Evolutionary conservation across 345 rosid species (phyloP), one percentile per base, ranked within the genome.

Genomic region (Aurinia saxatilis): DNA sequence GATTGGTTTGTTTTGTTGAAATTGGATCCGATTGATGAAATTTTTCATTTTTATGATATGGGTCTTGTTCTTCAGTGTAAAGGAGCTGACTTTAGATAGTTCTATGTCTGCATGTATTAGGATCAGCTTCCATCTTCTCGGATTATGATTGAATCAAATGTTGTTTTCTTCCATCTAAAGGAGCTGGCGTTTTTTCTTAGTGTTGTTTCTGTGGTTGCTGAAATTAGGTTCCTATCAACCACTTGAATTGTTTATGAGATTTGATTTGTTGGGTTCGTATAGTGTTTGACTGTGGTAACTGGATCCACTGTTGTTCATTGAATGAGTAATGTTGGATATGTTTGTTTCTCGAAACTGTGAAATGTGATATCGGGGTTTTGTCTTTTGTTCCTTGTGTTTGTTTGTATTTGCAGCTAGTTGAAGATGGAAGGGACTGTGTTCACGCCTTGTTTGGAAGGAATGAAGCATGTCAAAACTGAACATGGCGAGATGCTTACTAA

Each of bases 371-470:
- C 17, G 23, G 16, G 46, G n/a, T 10, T 36, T 55, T 39, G 5
- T 66, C 10, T 23, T 37, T 30, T 30, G 17, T 21, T 23, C 2
- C 2, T 53, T 36, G 16, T 11, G 60, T 48, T 16, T 50, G 36
- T 23, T 44, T 17, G 35, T 10, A 10, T 46, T 56, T 35, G 57
- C 25, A 63, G 51, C 25, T 40, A 18, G 60, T 40, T 30, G 44
- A 31, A 71, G 50, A 91, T 86, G 92, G 96, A 76, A 70, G 85
- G 90, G 74, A 81, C 90, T 5, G 77, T 81, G 64, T 92, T 92
- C 63, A 75, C 91, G 45, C 93, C 93, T 34, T 87, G 92, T 3
- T 52, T 92, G 71, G 91, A 88, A 76, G 91, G 87, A 66, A 92
- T 92, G 93, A 84, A 89, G 78, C 82, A 82, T 29, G 85, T 87